Percentiles rank a stretch among this genome's conserved stretches.
Conservation (phyloP, 345 rosid genomes). For the Eucalyptus melliodora region DNA sequence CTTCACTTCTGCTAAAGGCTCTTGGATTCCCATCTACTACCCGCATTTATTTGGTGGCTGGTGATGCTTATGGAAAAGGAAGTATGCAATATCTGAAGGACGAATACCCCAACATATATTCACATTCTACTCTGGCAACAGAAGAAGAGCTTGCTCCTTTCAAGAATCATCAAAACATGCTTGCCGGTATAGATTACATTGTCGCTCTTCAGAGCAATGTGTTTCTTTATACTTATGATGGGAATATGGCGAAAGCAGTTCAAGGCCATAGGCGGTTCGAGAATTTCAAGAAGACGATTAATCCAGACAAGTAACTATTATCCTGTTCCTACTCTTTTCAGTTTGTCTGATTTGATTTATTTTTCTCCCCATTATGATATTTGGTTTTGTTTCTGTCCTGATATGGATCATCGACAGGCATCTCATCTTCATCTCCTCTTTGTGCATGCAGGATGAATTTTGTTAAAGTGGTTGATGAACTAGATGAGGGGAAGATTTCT, state of each 20-base stretch:
- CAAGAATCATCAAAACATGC: conserved; percentile 80
- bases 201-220: conserved; percentile 88
- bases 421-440: not conserved
- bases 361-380: not conserved
- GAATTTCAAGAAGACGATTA: conserved; percentile 78
- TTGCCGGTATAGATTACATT: conserved; percentile 84
- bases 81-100: conserved; percentile 63
- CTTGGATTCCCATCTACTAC: conserved; percentile 68
- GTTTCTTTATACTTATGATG: conserved; percentile 81
- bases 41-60: conserved; percentile 90
- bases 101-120: conserved; percentile 66
- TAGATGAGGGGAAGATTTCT: conserved; percentile 60
- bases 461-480: conserved; percentile 69
- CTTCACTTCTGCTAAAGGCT: conserved; percentile 79
- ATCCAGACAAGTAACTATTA: conserved; percentile 64
- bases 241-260: conserved; percentile 98
- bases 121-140: conserved; percentile 75
- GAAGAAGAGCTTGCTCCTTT: conserved; percentile 68
- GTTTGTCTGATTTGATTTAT: not conserved
- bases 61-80: conserved; percentile 85
- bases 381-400: not conserved
- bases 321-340: not conserved
- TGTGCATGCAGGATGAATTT: conserved; percentile 60
- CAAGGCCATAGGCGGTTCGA: conserved; percentile 90
- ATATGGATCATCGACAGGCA: not conserved